Percentiles rank a stretch among this genome's conserved stretches.
These are phyloP conservation scores for Rhynchospora breviuscula DNA, from an alignment of 176 grass and related monocot species.

Conservation along the genomic window DNA sequence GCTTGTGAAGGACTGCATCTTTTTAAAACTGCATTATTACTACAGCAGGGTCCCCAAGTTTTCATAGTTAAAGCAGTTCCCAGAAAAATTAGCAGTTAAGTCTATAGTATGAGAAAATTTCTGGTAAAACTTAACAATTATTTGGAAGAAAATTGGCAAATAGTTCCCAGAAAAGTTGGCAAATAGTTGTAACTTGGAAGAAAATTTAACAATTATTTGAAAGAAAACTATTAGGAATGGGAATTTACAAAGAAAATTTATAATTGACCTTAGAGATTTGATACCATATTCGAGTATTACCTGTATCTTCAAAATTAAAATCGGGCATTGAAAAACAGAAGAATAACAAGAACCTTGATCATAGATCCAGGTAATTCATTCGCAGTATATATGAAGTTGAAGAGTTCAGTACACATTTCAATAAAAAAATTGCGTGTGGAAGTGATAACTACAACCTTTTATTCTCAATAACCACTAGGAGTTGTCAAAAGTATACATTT, in stretches of 20 bases:
- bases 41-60: not conserved
- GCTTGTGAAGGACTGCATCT: not conserved
- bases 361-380: not conserved
- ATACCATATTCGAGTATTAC: not conserved
- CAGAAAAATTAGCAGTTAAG: not conserved
- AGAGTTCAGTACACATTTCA: not conserved
- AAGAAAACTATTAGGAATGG: not conserved
- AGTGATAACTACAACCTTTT: not conserved
- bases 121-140: not conserved
- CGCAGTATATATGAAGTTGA: not conserved
- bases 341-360: not conserved
- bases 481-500: not conserved
- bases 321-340: not conserved
- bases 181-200: not conserved
- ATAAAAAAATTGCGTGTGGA: not conserved
- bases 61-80: not conserved
- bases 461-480: not conserved
- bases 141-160: no score
- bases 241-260: not conserved
- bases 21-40: not conserved
- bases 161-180: no score
- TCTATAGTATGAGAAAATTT: not conserved
- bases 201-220: not conserved
- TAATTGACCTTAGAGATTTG: not conserved
- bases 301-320: not conserved